Percentiles rank a stretch among this genome's conserved stretches.
phyloP scores from a whole-genome alignment of 1,139 yeast genomes.

The Geotrichum aggregatum region DNA sequence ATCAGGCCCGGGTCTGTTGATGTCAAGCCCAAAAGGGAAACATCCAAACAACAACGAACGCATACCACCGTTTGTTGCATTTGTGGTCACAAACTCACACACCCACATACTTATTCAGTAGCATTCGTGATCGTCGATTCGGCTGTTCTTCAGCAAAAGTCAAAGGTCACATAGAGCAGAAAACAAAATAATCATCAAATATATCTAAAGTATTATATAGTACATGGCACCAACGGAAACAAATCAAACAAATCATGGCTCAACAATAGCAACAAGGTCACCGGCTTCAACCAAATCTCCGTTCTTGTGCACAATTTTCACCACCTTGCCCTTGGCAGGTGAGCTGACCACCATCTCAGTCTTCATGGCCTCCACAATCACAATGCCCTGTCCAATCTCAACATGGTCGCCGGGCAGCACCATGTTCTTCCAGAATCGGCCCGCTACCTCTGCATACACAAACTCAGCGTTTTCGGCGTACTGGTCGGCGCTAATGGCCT shows the following conservation, averaged over 20 bases:
- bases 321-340: slow-evolving; percentile 68
- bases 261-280: slow-evolving; percentile 78
- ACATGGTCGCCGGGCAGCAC: slow-evolving; percentile 79
- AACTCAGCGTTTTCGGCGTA: slow-evolving; percentile 73
- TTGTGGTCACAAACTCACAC: too few species aligned
- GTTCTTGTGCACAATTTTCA: slow-evolving; percentile 69
- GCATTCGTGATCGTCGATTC: too few species aligned
- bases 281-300: slow-evolving; percentile 96
- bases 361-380: slow-evolving; percentile 96
- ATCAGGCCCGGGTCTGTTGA: too few species aligned
- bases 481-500: slow-evolving; percentile 30
- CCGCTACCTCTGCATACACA: slow-evolving; percentile 91
- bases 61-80: too few species aligned
- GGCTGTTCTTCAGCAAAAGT: too few species aligned
- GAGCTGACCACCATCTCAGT: slow-evolving; percentile 90
- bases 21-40: too few species aligned
- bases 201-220: too few species aligned
- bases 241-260: slow-evolving; percentile 28
- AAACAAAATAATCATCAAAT: too few species aligned
- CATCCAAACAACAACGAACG: too few species aligned
- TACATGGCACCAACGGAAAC: too few species aligned
- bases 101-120: too few species aligned
- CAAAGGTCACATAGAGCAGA: too few species aligned
- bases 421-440: slow-evolving; percentile 92
- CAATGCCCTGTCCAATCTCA: slow-evolving; percentile 67